Evolutionary conservation across 208 protist species (phyloP).

Genomic region (Crithidia acanthocephali): DNA sequence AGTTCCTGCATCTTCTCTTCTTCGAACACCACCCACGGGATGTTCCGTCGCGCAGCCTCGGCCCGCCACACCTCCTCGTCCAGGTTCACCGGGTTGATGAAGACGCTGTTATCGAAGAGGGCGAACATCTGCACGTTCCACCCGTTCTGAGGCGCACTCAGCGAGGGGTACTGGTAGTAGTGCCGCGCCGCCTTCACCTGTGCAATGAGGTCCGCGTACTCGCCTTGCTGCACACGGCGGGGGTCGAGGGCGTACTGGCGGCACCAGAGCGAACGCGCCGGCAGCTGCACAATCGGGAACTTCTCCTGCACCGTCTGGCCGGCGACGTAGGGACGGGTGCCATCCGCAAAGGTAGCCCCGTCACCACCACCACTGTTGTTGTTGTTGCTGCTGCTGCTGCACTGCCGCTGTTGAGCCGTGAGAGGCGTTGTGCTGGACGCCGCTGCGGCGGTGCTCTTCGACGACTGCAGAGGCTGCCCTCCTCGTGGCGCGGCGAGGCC

Average conservation of each 20-base stretch:
- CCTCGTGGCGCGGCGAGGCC: too few species aligned
- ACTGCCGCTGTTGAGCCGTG: background rate
- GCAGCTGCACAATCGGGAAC: conserved; percentile 86
- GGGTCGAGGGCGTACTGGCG: conserved; percentile 62
- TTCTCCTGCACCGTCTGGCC: conserved; percentile 27
- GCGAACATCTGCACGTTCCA: conserved; percentile 92
- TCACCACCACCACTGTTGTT: background rate
- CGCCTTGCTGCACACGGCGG: conserved; percentile 37
- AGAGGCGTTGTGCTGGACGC: background rate
- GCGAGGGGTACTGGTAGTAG: conserved; percentile 90
- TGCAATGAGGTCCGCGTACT: conserved; percentile 71
- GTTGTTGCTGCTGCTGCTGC: conserved; percentile 26
- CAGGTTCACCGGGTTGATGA: conserved; percentile 86
- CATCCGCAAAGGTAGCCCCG: conserved; percentile 9
- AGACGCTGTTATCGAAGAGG: conserved; percentile 84
- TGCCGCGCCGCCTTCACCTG: conserved; percentile 63
- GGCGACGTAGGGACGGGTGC: conserved; percentile 17
- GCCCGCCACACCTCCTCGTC: conserved; percentile 54
- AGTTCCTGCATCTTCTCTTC: conserved; percentile 54
- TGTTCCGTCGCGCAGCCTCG: conserved; percentile 21
- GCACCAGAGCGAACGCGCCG: conserved; percentile 81
- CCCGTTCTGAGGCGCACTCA: conserved; percentile 87
- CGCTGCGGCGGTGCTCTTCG: too few species aligned
- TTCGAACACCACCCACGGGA: conserved; percentile 51
- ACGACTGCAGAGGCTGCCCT: too few species aligned